Evolutionary conservation across 768 basidiomycete genomes (phyloP).

Genomic region (Pilatotrama ljubarskyi): DNA sequence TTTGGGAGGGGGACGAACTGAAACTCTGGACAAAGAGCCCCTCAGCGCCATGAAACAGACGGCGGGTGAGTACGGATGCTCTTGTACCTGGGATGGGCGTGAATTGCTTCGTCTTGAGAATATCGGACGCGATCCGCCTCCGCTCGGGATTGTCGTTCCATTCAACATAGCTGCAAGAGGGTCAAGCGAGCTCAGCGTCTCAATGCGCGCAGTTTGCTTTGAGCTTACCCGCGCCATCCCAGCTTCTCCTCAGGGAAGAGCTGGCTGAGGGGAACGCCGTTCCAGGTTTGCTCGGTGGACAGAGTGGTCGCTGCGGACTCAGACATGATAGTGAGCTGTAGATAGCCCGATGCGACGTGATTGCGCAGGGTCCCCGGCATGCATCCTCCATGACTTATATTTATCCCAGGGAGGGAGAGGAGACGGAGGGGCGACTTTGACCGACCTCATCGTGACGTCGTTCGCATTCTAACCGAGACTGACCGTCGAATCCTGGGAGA

Average conservation of each 20-base stretch:
- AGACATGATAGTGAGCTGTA: too few species aligned
- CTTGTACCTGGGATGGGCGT: constrained; percentile 40
- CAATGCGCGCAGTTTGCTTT: too few species aligned
- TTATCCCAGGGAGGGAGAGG: too few species aligned
- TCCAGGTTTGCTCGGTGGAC: constrained; percentile 1
- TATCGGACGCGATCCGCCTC: constrained; percentile 40
- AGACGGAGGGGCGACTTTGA: neutral
- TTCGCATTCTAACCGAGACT: constrained; percentile 12
- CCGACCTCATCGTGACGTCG: neutral
- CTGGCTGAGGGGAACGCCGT: constrained; percentile 18
- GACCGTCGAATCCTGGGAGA: neutral
- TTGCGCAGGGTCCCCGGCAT: too few species aligned
- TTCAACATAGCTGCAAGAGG: constrained; percentile 41
- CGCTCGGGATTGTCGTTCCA: constrained; percentile 51
- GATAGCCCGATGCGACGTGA: too few species aligned
- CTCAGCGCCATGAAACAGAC: too few species aligned
- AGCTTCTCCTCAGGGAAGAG: constrained; percentile 23
- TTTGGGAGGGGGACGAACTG: constrained; percentile 49
- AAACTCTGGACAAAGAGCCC: constrained; percentile 37
- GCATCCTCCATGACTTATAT: too few species aligned
- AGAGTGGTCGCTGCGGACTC: neutral
- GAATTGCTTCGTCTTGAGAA: constrained; percentile 43
- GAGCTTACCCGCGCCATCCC: constrained; percentile 21
- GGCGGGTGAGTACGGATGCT: too few species aligned
- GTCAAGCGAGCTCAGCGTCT: too few species aligned